phyloP scores from a whole-genome alignment of 768 basidiomycete genomes.

The Suillus brevipes region DNA sequence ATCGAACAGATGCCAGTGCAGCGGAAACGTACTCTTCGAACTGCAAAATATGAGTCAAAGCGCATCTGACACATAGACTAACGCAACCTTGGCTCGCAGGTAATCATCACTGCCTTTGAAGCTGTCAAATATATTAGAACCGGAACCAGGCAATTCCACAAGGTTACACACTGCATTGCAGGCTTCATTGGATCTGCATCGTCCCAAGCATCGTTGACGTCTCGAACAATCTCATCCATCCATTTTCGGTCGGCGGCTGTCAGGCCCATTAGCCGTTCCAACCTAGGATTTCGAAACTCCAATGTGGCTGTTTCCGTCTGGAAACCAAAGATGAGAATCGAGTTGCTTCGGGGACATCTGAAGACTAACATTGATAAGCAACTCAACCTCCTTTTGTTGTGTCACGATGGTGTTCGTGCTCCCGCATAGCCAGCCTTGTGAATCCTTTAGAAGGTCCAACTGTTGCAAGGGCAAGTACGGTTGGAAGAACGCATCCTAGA shows the following conservation, averaged over 20 bases:
- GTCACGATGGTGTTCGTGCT: constrained; percentile 95
- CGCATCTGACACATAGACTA: neutral
- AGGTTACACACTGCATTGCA: constrained; percentile 61
- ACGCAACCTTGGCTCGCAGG: constrained; percentile 72
- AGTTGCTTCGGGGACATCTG: neutral
- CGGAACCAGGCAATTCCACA: neutral
- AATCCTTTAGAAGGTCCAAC: constrained; percentile 80
- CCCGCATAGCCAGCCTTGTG: constrained; percentile 87
- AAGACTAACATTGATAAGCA: constrained; percentile 78
- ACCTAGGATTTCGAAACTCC: constrained; percentile 80
- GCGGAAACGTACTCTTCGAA: constrained; percentile 96
- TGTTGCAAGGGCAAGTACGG: constrained; percentile 97
- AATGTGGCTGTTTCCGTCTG: constrained; percentile 86
- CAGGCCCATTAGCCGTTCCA: constrained; percentile 76
- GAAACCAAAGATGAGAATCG: neutral
- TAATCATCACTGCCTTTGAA: constrained; percentile 98
- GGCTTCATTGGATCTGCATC: constrained; percentile 57
- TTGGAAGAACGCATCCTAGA: constrained; percentile 92
- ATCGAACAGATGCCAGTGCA: constrained; percentile 86
- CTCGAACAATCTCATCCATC: constrained; percentile 93
- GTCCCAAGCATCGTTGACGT: constrained; percentile 82
- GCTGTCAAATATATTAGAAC: constrained; percentile 35
- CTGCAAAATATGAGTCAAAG: constrained; percentile 21
- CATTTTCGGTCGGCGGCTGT: constrained; percentile 95
- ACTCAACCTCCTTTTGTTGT: constrained; percentile 87